These are phyloP conservation scores for Flaveria ramosissima DNA, from an alignment of 129 eudicot genomes.

Conservation along the genomic window DNA sequence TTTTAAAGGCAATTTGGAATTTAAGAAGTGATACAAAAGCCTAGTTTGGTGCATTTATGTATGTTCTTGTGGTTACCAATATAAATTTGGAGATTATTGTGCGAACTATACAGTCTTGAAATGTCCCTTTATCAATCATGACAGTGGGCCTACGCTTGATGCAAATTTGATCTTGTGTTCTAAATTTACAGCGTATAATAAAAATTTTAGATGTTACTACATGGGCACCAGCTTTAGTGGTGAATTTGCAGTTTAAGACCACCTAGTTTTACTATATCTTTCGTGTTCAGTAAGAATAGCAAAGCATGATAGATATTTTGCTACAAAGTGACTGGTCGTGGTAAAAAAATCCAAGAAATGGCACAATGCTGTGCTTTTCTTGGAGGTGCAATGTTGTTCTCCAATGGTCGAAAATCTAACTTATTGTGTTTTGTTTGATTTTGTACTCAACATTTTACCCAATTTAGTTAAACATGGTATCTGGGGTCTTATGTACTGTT, in stretches of 20 bases:
- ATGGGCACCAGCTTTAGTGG: neutral
- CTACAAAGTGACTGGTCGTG: slow-evolving; percentile 1
- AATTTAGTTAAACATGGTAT: neutral
- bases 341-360: neutral
- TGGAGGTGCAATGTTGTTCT: neutral
- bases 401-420: slow-evolving; percentile 1
- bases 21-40: neutral
- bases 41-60: slow-evolving; percentile 4
- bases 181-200: neutral
- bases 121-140: slow-evolving; percentile 3
- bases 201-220: slow-evolving; percentile 7
- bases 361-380: neutral
- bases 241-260: slow-evolving; percentile 16
- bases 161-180: neutral
- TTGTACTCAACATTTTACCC: neutral
- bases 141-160: slow-evolving; percentile 23
- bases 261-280: neutral
- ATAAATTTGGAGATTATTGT: neutral
- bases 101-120: slow-evolving; percentile 1
- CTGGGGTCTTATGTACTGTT: neutral
- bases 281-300: neutral
- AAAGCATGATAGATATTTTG: slow-evolving; percentile 11
- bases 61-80: neutral
- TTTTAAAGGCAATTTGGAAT: neutral
- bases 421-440: neutral